Conservation (phyloP, 495 filamentous ascomycete species). For the Trichoderma erinaceum region DNA sequence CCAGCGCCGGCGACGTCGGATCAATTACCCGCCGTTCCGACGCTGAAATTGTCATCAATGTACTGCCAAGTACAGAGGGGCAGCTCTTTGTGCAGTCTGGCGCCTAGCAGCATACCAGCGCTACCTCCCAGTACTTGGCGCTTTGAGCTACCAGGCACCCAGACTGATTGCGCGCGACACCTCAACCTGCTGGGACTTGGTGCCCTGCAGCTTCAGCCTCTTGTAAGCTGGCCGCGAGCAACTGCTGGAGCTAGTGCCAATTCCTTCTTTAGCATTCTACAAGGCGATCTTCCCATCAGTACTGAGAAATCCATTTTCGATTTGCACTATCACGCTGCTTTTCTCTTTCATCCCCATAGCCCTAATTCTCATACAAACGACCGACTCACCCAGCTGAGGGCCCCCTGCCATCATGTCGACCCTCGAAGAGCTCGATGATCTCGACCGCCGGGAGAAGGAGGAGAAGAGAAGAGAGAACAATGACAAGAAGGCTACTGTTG, state of each 20-base stretch:
- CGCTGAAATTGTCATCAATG: neutral
- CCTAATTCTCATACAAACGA: neutral
- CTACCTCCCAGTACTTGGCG: neutral
- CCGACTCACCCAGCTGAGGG: neutral
- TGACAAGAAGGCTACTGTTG: slow-evolving; percentile 61
- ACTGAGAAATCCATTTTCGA: neutral
- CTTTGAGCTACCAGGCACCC: slow-evolving; percentile 4
- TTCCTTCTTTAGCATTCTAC: neutral
- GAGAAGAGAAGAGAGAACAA: slow-evolving; percentile 66
- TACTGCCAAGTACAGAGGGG: neutral
- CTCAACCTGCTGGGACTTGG: slow-evolving; percentile 4
- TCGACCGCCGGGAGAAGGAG: slow-evolving; percentile 52
- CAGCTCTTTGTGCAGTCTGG: neutral
- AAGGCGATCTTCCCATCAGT: neutral
- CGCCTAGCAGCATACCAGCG: neutral
- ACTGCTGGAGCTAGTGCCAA: neutral
- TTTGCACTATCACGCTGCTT: neutral
- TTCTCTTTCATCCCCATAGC: neutral
- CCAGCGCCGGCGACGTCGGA: neutral
- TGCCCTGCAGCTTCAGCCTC: slow-evolving; percentile 13
- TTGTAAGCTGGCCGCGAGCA: slow-evolving; percentile 10
- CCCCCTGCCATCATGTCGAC: slow-evolving; percentile 29
- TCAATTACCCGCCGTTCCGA: slow-evolving; percentile 13
- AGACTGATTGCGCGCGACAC: slow-evolving; percentile 13
- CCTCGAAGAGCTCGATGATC: slow-evolving; percentile 39